Conservation (phyloP, 2,329 filamentous ascomycete species). For the Arthrobotrys entomopaga region DNA sequence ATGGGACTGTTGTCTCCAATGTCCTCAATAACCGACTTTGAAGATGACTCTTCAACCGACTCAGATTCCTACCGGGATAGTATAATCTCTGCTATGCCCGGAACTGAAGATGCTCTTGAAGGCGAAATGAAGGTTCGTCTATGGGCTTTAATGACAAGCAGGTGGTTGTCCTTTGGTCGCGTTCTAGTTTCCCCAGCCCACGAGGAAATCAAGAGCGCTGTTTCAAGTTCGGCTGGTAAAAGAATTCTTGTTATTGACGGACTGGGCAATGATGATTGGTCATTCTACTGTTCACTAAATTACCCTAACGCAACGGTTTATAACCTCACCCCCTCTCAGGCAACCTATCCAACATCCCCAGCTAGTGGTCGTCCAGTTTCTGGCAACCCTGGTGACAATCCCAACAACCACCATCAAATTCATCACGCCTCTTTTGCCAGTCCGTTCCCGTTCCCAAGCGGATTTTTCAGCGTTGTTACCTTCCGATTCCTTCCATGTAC, state of each 20-base stretch:
- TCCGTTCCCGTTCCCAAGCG: constrained; percentile 78
- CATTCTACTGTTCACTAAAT: constrained; percentile 83
- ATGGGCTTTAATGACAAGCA: constrained; percentile 84
- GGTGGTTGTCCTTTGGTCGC: constrained; percentile 86
- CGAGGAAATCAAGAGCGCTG: constrained; percentile 69
- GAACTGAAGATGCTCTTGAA: constrained; percentile 65
- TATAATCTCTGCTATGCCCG: constrained; percentile 61
- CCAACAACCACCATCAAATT: constrained; percentile 79
- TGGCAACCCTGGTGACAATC: constrained; percentile 61
- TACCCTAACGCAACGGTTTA: constrained; percentile 80
- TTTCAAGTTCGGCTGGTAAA: constrained; percentile 64
- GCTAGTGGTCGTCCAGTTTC: constrained; percentile 65
- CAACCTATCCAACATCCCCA: constrained; percentile 60
- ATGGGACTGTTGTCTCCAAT: constrained; percentile 43
- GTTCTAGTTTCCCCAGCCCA: constrained; percentile 83
- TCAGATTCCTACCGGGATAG: constrained; percentile 56
- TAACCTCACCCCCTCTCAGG: constrained; percentile 71
- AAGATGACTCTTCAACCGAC: constrained; percentile 41
- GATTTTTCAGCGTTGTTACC: constrained; percentile 80
- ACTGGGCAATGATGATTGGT: constrained; percentile 88
- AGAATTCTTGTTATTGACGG: constrained; percentile 82
- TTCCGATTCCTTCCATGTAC: constrained; percentile 79
- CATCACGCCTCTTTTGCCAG: constrained; percentile 72
- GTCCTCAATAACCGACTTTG: constrained; percentile 53
- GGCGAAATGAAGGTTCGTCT: constrained; percentile 79